Evolutionary conservation across 2,329 filamentous ascomycete species (phyloP), one percentile per base, ranked within the genome.

Genomic region (Penicillium sp.): DNA sequence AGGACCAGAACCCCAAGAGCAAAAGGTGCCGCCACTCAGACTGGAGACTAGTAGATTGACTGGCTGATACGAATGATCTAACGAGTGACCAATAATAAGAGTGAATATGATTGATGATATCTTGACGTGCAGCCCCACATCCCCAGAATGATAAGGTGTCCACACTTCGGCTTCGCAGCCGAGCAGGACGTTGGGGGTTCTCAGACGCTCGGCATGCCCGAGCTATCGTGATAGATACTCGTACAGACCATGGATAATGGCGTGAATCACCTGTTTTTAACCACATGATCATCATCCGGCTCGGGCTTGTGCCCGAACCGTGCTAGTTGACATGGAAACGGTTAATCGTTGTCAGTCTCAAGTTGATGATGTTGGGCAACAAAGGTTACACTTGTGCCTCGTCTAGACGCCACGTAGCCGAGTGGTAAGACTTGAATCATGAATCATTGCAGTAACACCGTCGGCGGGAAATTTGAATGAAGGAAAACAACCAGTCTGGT

Each of bases 221-320:
- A 54, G 28, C 15, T 45, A 54, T 35, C 38, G 10, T 10, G 5
- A 35, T 12, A 34, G 47, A 49, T 31, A 5, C 47, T 20, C 47
- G n/a, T 34, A 20, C 47, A 35, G 14, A 35, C 25, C 25, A 8
- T 34, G 47, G 47, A 49, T 20, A 34, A 31, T 20, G 47, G 31
- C 47, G n/a, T 35, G 25, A 14, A 11, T 49, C 47, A 20, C 31
- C 47, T 49, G 7, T 49, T 49, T 49, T n/a, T 35, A 3, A 22
- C 47, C 47, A 49, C 47, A 49, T 49, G 47, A 49, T 49, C 47
- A 49, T 10, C n/a, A 49, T 5, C n/a, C 47, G 47, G 47, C 31
- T 49, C 47, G 47, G 47, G 7, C 10, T 49, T n/a, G 25, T 35
- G 11, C 31, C 47, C 47, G 47, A 35, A n/a, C 47, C 47, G 47